Base-by-base conservation (phyloP, 140 eudicot species). In the Senecio squalidus region DNA sequence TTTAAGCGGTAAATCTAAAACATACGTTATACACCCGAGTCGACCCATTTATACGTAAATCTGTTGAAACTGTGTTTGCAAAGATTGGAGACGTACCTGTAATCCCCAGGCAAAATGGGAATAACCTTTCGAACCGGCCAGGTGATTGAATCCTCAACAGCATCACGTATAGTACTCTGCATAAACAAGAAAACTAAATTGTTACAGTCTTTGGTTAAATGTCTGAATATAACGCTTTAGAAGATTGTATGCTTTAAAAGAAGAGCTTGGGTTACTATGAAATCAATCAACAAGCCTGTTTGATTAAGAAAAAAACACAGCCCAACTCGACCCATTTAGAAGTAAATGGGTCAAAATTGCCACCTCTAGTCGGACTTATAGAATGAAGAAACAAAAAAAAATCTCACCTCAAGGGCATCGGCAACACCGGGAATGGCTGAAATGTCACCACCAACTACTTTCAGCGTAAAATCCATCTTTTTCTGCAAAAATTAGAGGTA, bases 101-200 rank as follows among this genome's bases (percentile, higher is more conserved):
- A 92, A 67, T 92, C 96, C 29, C 98, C 96, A 14, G 96, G 93
- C 62, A 92, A 60, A 69, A 92, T 92, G 66, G 98, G 96, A 67
- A 92, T 83, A 59, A 92, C 80, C 73, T 87, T 92, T 29, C 98
- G 80, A 38, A 92, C 95, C 52, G 98, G 98, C 98, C 98, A 92
- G 13, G 90, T 92, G 60, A 92, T 92, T 44, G 98, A 92, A 73
- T 92, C 98, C 71, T 92, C 98, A 58, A 92, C 79, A 47, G 96
- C 98, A 72, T 92, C 95, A 50, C 86, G 82, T 72, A 92, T 92
- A 9, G 92, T 92, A 34, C 76, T 65, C 98, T 92, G 89, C 36
- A 62, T 49, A 68, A 36, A 52, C 15, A 55, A 68, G 15, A 26
- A 17, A 16, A n/a, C n/a, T n/a, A n/a, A n/a, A n/a, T n/a, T n/a